Conservation (phyloP, 306 rosid species). For the Cercis canadensis region DNA sequence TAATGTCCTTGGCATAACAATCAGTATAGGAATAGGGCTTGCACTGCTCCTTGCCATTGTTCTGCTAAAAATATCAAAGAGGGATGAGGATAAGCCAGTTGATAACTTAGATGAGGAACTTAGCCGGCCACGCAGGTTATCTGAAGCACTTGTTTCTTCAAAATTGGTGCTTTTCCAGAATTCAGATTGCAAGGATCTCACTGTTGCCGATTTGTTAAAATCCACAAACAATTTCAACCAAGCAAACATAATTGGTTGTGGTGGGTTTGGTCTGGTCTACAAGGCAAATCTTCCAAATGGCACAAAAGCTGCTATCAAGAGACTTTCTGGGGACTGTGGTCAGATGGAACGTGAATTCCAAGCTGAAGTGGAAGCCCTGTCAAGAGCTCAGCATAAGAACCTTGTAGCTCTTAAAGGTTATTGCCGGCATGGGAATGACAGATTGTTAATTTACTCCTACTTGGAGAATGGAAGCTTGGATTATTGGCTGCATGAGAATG, state of each 20-base stretch:
- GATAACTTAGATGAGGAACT: slow-evolving; percentile 58
- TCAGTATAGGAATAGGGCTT: slow-evolving; percentile 61
- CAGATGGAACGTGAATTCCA: slow-evolving; percentile 88
- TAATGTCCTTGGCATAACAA: slow-evolving; percentile 57
- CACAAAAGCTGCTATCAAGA: slow-evolving; percentile 73
- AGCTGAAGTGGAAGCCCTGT: slow-evolving; percentile 90
- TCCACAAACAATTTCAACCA: slow-evolving; percentile 80
- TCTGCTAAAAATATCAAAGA: slow-evolving; percentile 60
- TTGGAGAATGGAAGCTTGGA: slow-evolving; percentile 88
- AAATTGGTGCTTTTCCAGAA: slow-evolving; percentile 75
- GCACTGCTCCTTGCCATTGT: slow-evolving; percentile 65
- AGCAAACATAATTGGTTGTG: slow-evolving; percentile 83
- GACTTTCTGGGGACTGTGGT: slow-evolving; percentile 87
- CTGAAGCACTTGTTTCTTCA: slow-evolving; percentile 68
- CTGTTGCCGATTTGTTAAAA: slow-evolving; percentile 70
- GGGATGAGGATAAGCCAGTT: slow-evolving; percentile 45
- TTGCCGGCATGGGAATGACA: slow-evolving; percentile 67
- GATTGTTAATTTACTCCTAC: slow-evolving; percentile 80
- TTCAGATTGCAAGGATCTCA: slow-evolving; percentile 72
- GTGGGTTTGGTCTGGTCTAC: slow-evolving; percentile 88
- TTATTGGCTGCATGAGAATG: slow-evolving; percentile 80
- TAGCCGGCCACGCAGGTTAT: slow-evolving; percentile 57
- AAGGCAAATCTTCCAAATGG: slow-evolving; percentile 80
- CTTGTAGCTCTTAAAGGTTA: slow-evolving; percentile 85
- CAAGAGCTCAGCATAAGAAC: slow-evolving; percentile 87